These are phyloP conservation scores for Omphalea diandra DNA, from an alignment of 441 rosid species.

Conservation along the genomic window DNA sequence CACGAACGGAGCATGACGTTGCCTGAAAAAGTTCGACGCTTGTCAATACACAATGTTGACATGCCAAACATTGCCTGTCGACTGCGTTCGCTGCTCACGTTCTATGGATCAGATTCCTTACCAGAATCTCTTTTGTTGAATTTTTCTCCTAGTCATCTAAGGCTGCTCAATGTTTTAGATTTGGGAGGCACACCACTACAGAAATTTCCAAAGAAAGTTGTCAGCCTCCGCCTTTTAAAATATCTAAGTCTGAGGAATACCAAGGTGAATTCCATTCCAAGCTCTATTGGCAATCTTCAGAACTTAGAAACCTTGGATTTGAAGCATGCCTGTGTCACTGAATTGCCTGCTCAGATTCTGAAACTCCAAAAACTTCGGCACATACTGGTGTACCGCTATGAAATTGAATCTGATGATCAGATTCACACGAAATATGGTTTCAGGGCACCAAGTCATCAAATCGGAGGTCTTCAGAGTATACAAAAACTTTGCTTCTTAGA, in stretches of 20 bases:
- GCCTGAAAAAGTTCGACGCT: conserved; percentile 41
- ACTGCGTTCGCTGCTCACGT: conserved; percentile 45
- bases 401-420: conserved; percentile 23
- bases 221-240: conserved; percentile 18
- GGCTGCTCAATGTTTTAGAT: conserved; percentile 31
- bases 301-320: conserved; percentile 32
- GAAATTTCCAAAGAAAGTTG: conserved; percentile 19
- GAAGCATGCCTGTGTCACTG: conserved; percentile 26
- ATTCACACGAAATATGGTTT: conserved; percentile 36
- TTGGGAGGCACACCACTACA: conserved; percentile 26
- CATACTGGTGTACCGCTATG: conserved; percentile 36
- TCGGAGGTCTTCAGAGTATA: conserved; percentile 33
- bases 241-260: conserved; percentile 28
- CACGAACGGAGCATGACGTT: conserved; percentile 24
- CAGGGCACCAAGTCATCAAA: conserved; percentile 27
- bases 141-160: conserved; percentile 6
- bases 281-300: conserved; percentile 26
- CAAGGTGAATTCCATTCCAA: conserved; percentile 23
- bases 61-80: conserved; percentile 23
- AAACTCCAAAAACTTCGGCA: conserved; percentile 36
- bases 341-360: conserved; percentile 27
- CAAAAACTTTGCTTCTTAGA: conserved; percentile 41
- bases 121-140: no score
- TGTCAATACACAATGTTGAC: conserved; percentile 36
- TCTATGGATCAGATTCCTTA: conserved; percentile 1